Evolutionary conservation across 225 moss, liverwort and hornwort species (phyloP).

Genomic region (Bryoerythrophyllum caledonicum): DNA sequence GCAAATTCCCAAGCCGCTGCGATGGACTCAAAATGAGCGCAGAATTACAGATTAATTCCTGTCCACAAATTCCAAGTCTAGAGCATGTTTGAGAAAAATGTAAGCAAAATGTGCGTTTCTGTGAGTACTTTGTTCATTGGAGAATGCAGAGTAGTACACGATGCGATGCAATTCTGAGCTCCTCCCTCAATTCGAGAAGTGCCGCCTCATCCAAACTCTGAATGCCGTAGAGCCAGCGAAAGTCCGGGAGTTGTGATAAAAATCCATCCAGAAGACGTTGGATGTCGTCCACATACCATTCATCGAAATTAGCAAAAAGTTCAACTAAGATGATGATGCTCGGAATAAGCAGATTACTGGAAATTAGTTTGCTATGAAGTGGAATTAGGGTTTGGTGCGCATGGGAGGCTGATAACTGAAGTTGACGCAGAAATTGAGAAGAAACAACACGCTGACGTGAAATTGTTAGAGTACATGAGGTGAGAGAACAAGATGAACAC

Average conservation of each 20-base stretch:
- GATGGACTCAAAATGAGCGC: neutral
- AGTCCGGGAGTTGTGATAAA: neutral
- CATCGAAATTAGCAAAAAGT: neutral
- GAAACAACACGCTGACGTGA: conserved; percentile 1
- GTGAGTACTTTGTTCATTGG: neutral
- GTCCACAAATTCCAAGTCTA: conserved; percentile 15
- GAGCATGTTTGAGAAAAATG: neutral
- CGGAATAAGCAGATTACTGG: neutral
- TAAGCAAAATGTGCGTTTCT: neutral
- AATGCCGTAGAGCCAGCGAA: conserved; percentile 6
- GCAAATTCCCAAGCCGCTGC: neutral
- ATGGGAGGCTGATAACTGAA: too few relatives aligned
- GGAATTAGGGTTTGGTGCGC: neutral
- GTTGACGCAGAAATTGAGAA: neutral
- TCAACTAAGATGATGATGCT: neutral
- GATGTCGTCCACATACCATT: neutral
- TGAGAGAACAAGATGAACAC: neutral
- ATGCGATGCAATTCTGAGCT: neutral
- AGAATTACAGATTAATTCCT: neutral
- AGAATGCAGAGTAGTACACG: neutral
- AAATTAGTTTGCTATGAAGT: neutral
- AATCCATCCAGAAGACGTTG: neutral
- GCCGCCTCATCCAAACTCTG: conserved; percentile 25
- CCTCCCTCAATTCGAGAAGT: neutral
- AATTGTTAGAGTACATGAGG: neutral